Base-by-base conservation (phyloP, 1,284 basidiomycete genomes). In the Caloboletus firmus region DNA sequence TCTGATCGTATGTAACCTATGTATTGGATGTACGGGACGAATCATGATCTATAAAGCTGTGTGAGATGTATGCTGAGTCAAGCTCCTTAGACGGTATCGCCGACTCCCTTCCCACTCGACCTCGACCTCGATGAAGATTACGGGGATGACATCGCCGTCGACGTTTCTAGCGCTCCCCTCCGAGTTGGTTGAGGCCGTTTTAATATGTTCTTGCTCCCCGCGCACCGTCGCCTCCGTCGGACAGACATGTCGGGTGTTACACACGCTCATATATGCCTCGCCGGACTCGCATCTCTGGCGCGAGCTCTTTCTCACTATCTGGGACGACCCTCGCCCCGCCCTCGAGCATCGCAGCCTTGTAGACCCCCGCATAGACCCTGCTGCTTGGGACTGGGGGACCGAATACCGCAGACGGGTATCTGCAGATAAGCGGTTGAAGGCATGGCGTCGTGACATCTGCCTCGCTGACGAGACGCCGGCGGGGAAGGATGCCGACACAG, bases 271-370 rank as follows among this genome's bases (percentile, higher is more conserved):
- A 20, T 79, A 80, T 60, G 60, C 63, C 20, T 64, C 74, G 1
- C 49, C 66, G 0, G 78, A 82, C 59, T 67, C 72, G 11, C 80
- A 82, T 59, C 69, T 84, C 18, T 83, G 81, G 81, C 69, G 80
- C 26, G 72, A 76, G 51, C 67, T 83, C 40, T 83, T 79, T 63
- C 69, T 83, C 20, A 61, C 72, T 1, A 69, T 68, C 1, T 83
- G 81, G 59, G 81, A 83, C 53, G 77, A 83, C 51, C 80, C 80
- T 0, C 67, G 76, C 34, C 64, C 60, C 4, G 60, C 69, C 1
- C 58, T 69, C 36, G 57, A 56, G 18, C 61, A 63, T 31, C 47
- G 68, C 12, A 56, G 54, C 5, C 52, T 47, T 35, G 59, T 66
- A 30, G 65, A 65, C 44, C 49, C 62, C 28, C 62, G 63, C 8